Evolutionary conservation across 495 filamentous ascomycete species (phyloP), one percentile per base, ranked within the genome.

Genomic region (Melanomma pulvis-pyrius): DNA sequence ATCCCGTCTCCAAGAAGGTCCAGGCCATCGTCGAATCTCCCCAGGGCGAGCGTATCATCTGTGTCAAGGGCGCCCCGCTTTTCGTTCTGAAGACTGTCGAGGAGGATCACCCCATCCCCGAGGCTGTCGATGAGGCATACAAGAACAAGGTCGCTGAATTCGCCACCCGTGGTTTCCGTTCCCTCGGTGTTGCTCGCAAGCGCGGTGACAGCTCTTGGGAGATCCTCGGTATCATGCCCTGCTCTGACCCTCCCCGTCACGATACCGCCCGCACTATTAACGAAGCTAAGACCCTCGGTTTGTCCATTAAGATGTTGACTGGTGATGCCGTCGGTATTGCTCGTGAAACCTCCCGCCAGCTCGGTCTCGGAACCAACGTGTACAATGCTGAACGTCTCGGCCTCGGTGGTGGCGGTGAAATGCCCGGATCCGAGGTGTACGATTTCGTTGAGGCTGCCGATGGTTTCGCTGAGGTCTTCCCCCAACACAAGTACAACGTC

Each of bases 401-500:
- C 81, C 81, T 89, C 44, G 88, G 88, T 77, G 92, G 92, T 67
- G 91, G 90, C 71, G 92, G 92, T 78, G 88, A 91, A 73, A 93
- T 96, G 90, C 87, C 91, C 73, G 91, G 92, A 73, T 96, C 92
- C 71, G 88, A 94, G 77, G 86, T 96, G 54, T 92, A 93, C 77
- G 92, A 96, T 79, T 94, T 96, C 81, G 92, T 96, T 66, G 92
- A 96, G 82, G 90, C 86, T 79, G 92, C 92, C 51, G 92, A 97
- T 84, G 92, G 92, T 77, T 96, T 96, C 78, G 90, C 90, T 71
- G 93, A 97, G 78, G 93, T 97, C 46, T 97, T 96, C 83, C 93
- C 93, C 61, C 92, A 97, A 79, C 93, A 97, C 82, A 97, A 97
- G 83, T 96, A 93, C 79, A 92, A 96, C 70, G 93, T 97, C 73